Evolutionary conservation across 2,329 filamentous ascomycete genomes (phyloP).

Genomic region (Parastagonospora nodorum): DNA sequence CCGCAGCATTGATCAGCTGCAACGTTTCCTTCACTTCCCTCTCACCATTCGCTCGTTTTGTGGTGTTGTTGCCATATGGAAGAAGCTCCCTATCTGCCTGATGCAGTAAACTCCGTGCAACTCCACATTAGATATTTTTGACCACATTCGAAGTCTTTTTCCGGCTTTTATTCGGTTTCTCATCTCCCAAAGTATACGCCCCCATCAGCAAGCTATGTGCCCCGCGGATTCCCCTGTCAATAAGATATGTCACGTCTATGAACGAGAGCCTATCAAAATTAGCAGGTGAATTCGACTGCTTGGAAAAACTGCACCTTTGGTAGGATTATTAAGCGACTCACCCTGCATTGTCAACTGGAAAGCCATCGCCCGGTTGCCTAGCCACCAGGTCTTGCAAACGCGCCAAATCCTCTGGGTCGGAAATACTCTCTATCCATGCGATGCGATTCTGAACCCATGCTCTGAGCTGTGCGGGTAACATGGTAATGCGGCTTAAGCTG

Average conservation of each 20-base stretch:
- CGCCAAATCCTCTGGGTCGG: conserved; percentile 14
- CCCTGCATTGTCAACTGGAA: conserved; percentile 8
- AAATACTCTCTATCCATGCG: conserved; percentile 17
- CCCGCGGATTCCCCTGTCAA: no score
- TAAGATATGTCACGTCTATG: background rate
- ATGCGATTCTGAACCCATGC: conserved; percentile 23
- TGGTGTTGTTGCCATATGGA: no score
- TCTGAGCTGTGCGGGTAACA: conserved; percentile 15
- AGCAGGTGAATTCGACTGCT: background rate
- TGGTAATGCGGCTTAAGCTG: conserved; percentile 10
- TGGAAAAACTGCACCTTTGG: background rate
- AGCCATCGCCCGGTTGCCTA: conserved; percentile 10
- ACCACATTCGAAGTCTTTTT: no score
- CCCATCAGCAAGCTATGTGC: no score
- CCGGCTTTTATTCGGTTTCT: no score
- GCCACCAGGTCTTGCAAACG: conserved; percentile 16
- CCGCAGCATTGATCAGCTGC: no score
- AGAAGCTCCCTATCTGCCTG: no score
- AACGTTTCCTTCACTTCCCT: no score
- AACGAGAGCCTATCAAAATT: background rate
- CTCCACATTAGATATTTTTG: no score
- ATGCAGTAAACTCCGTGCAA: no score
- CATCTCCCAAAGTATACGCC: no score
- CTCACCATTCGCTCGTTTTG: no score
- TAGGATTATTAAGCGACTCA: background rate